Evolutionary conservation across 805 yeast species (phyloP).

Genomic region (Komagataella kurtzmanii): DNA sequence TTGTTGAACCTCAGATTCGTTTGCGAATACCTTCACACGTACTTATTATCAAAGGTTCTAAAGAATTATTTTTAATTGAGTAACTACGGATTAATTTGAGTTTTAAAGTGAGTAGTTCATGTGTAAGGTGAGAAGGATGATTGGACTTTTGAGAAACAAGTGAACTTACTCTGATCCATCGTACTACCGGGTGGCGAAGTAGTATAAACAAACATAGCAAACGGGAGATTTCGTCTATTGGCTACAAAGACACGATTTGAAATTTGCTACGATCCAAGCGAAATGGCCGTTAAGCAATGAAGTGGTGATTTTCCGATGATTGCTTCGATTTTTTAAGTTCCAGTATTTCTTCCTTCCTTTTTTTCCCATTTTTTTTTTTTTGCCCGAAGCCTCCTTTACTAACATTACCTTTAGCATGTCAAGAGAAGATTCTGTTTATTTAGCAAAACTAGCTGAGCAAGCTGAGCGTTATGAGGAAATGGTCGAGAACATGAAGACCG

Average conservation of each 20-base stretch:
- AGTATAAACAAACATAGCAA: neutral
- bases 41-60: neutral
- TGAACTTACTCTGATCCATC: neutral
- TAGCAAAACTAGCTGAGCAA: constrained; percentile 97
- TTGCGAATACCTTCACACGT: neutral
- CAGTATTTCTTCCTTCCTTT: neutral
- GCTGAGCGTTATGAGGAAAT: constrained; percentile 99
- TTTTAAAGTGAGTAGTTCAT: neutral
- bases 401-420: constrained; percentile 16
- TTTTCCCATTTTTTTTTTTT: neutral
- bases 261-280: neutral
- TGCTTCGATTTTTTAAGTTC: neutral
- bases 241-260: neutral
- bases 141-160: neutral
- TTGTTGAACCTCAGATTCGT: neutral
- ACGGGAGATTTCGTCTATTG: neutral
- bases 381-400: neutral
- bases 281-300: neutral
- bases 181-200: neutral
- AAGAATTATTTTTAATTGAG: neutral
- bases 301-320: neutral
- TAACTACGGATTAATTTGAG: neutral
- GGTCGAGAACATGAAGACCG: constrained; percentile 98
- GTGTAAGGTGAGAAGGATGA: neutral
- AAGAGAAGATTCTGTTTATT: constrained; percentile 96